Base-by-base conservation (phyloP, 2,329 filamentous ascomycete species). In the Sporothrix protearum region DNA sequence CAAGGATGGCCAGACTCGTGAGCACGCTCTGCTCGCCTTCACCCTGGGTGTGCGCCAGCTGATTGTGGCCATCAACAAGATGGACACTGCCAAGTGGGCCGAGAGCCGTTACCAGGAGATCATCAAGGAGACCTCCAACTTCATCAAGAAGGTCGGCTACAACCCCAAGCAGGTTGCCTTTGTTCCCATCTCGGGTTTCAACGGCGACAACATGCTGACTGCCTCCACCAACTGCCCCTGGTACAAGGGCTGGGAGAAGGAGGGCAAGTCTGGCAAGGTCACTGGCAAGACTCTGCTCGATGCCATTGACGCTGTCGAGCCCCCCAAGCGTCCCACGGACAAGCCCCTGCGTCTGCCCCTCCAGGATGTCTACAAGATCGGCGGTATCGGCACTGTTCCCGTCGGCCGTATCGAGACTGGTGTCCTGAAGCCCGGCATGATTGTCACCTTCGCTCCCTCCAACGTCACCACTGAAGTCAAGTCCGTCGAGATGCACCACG, bases 81-180 rank as follows among this genome's bases (percentile, higher is more conserved):
- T 99, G 96, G 96, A 99, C 92, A 98, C 94, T 84, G 90, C 93
- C 89, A 94, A 97, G 88, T 99, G 95, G 95, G 91, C 92, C 78
- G 92, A 98, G 92, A 87, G 90, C 77, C 95, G 96, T 88, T 98
- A 87, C 93, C 87, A 94, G 83, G 96, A 98, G 86, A 98, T 99
- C 85, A 95, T 98, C 91, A 98, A 98, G 94, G 96, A 99, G 91
- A 97, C 94, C 80, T 96, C 94, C 87, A 92, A 89, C 89, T 98
- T 98, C 93, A 97, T 99, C 93, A 99, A 98, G 95, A 98, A 99
- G 94, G 95, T 98, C 86, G 96, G 96, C 85, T 99, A 95, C 93
- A 97, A 98, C 93, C 95, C 96, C 88, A 98, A 98, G 93, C 85
- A 87, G 80, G 94, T 98, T 83, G 89, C 95, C 80, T 99, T 99